Evolutionary conservation across 1,284 basidiomycete species (phyloP).

Genomic region (Boletus smithii): DNA sequence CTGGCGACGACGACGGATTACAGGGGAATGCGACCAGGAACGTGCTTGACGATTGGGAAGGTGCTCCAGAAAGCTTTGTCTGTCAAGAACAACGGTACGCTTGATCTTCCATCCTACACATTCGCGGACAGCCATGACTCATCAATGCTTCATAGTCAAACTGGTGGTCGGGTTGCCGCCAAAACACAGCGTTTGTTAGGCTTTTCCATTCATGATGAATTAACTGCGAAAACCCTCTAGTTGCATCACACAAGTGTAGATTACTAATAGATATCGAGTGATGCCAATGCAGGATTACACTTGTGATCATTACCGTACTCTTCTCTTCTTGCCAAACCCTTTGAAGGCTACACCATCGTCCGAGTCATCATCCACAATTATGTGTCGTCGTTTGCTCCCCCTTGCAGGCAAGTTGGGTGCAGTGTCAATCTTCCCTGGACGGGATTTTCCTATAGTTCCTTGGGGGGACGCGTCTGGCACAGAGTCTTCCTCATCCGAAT

Average conservation of each 20-base stretch:
- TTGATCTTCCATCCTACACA: slow-evolving; percentile 5
- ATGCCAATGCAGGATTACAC: background rate
- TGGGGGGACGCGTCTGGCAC: background rate
- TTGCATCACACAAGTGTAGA: slow-evolving; percentile 1
- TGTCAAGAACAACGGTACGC: slow-evolving; percentile 88
- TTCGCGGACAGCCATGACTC: slow-evolving; percentile 1
- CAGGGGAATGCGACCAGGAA: slow-evolving; percentile 62
- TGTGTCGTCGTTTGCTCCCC: slow-evolving; percentile 37
- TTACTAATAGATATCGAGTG: slow-evolving; percentile 4
- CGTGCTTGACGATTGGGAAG: slow-evolving; percentile 88
- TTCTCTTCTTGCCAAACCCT: slow-evolving; percentile 49
- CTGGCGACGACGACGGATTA: slow-evolving; percentile 55
- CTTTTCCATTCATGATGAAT: slow-evolving; percentile 79
- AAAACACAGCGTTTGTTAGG: slow-evolving; percentile 86
- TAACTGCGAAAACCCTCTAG: slow-evolving; percentile 32
- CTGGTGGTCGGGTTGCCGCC: slow-evolving; percentile 84
- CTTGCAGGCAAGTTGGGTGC: slow-evolving; percentile 12
- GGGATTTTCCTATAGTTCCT: background rate
- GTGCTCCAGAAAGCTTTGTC: slow-evolving; percentile 91
- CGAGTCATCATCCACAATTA: slow-evolving; percentile 61
- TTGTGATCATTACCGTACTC: slow-evolving; percentile 9
- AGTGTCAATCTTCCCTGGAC: background rate
- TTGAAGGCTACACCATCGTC: slow-evolving; percentile 67
- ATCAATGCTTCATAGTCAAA: slow-evolving; percentile 50
- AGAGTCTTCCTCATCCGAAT: slow-evolving; percentile 39